Base-by-base conservation (phyloP, 495 filamentous ascomycete species). In the Cercophora newfieldiana region DNA sequence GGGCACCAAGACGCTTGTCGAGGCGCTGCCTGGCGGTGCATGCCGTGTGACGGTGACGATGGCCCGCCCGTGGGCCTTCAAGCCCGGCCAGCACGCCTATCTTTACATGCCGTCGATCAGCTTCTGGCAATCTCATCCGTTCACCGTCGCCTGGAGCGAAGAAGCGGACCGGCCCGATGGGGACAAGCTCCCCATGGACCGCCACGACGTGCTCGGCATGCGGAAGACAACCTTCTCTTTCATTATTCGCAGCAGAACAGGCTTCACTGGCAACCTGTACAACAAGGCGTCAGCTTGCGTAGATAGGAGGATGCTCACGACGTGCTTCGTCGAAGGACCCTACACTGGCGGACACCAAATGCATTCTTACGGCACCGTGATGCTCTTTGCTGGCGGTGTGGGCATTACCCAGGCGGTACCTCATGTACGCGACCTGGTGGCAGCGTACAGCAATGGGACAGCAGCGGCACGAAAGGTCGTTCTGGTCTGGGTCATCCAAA, bases 401-500 rank as follows among this genome's bases (percentile, higher is more conserved):
- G 93, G 93, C 59, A 93, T 97, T 66, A 97, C 93, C 0, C 93
- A 96, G 72, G 91, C 93, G 68, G 86, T 96, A 22, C 86, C 91
- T 2, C 87, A 90, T 73, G 85, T 94, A 1, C 88, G 89, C 14
- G 87, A 93, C 51, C 83, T 97, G 2, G 84, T 96, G 8, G 78
- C 83, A 5, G 90, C 89, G 54, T 90, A 88, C 70, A 79, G 81
- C 33, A 87, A 89, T 50, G 86, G 85, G 61, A 89, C 88, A 21
- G 88, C 90, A 14, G 90, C 93, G n/a, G 89, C 90, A 0, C 87
- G 88, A 50, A 88, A 90, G 65, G 83, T 97, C 66, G 82, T 95
- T 16, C 84, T 99, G 5, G 87, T 97, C 55, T 99, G 95, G 95
- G 88, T 89, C 53, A 91, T 99, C 60, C 91, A 94, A 68, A 90